phyloP scores from a whole-genome alignment of 2,329 filamentous ascomycete genomes.

The Fusarium tuaranense region DNA sequence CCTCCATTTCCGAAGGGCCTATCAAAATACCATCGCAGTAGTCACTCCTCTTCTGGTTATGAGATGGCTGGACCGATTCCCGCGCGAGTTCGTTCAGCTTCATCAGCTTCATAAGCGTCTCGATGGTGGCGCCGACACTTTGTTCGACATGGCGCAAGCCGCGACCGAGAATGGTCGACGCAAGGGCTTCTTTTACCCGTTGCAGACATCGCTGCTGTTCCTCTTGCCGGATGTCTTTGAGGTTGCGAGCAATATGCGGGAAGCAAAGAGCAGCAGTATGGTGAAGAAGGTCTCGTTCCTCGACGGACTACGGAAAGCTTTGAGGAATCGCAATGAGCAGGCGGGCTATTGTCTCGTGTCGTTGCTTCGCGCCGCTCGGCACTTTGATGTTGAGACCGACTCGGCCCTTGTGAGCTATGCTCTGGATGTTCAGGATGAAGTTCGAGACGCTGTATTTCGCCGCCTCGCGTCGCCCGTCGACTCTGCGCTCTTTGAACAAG shows the following conservation, averaged over 20 bases:
- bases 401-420: slow-evolving; percentile 74
- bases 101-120: slow-evolving; percentile 71
- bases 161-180: slow-evolving; percentile 68
- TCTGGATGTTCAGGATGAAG: slow-evolving; percentile 76
- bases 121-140: slow-evolving; percentile 73
- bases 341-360: slow-evolving; percentile 75
- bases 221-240: slow-evolving; percentile 77
- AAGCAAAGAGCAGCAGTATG: slow-evolving; percentile 71
- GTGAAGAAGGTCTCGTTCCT: slow-evolving; percentile 75
- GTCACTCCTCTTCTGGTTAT: slow-evolving; percentile 72
- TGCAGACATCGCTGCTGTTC: slow-evolving; percentile 72
- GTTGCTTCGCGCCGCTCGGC: slow-evolving; percentile 71
- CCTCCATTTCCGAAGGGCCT: slow-evolving; percentile 72
- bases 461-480: slow-evolving; percentile 61
- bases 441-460: slow-evolving; percentile 74
- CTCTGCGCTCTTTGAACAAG: slow-evolving; percentile 67
- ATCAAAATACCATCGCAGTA: slow-evolving; percentile 73
- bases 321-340: slow-evolving; percentile 74
- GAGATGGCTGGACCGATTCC: slow-evolving; percentile 74
- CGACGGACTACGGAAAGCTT: slow-evolving; percentile 70
- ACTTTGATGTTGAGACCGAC: slow-evolving; percentile 73
- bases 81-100: slow-evolving; percentile 72
- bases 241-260: slow-evolving; percentile 74
- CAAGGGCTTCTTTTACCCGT: slow-evolving; percentile 68
- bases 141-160: slow-evolving; percentile 77